Base-by-base conservation (phyloP, 176 grass and related monocot species). In the Puya raimondii region DNA sequence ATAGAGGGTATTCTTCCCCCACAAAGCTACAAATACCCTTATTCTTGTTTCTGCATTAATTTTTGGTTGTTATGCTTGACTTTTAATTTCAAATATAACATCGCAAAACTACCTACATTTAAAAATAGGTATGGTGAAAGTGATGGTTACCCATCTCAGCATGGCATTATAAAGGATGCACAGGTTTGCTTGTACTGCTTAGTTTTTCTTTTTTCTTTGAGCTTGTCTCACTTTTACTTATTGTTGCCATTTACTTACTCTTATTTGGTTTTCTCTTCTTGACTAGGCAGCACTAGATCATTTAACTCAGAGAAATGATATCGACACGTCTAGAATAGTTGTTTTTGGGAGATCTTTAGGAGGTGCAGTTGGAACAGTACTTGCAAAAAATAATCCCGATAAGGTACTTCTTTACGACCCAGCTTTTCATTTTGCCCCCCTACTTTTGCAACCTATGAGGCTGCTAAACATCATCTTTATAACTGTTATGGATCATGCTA, bases 301-400 rank as follows among this genome's bases (percentile, higher is more conserved):
- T 99, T 83, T 99, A 82, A 69, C 70, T 74, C 79, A 93, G 78
- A 93, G 94, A 84, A 87, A 80, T 51, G 94, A 99, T 74, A 93
- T 99, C 50, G 87, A 99, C 78, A 88, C 94, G 65, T 91, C 90
- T 61, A 91, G 80, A 75, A 91, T 99, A 91, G 78, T 86, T 83
- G 56, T 93, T 61, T 99, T 99, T 63, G 94, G 94, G 53, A 99
- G 94, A 82, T 99, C 94, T 53, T 84, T 99, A 91, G 94, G 94
- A 73, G 94, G 94, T 74, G 94, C 94, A 76, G 94, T 99, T 86
- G 95, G 95, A 70, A 73, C 90, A 49, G 80, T 93, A 18, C 86
- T 99, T 74, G 87, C 87, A 12, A 94, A 84, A 86, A 94, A 99
- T 23, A 99, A 99, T 88, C 85, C 90, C 76, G 87, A 90, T 66